phyloP scores from a whole-genome alignment of 2,329 filamentous ascomycete species.

The Leptographium flavum region DNA sequence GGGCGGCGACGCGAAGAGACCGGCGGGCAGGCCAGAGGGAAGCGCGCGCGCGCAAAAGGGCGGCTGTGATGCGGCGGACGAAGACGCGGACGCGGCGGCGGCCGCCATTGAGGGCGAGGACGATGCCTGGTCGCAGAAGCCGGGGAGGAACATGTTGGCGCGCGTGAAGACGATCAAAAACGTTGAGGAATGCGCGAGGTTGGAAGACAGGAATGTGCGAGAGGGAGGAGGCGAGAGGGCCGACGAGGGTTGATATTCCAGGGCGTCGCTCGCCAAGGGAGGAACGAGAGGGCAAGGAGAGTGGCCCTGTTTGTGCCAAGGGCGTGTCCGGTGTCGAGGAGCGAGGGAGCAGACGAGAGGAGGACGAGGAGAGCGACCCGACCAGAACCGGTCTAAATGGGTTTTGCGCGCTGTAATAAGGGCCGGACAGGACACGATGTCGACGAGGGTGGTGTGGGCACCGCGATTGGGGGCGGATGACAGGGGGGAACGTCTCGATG shows the following conservation, averaged over 20 bases:
- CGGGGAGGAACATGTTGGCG: conserved; percentile 10
- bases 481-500: too few relatives aligned
- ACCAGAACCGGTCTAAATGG: too few relatives aligned
- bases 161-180: not conserved
- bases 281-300: not conserved
- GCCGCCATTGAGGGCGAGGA: not conserved
- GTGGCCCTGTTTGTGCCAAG: too few relatives aligned
- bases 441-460: too few relatives aligned
- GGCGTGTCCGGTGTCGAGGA: too few relatives aligned
- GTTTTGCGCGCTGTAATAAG: too few relatives aligned
- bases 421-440: too few relatives aligned
- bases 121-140: conserved; percentile 11
- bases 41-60: not conserved
- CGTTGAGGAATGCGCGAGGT: not conserved
- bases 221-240: not conserved
- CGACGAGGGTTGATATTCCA: not conserved
- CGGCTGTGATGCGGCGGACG: too few relatives aligned
- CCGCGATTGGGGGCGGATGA: too few relatives aligned
- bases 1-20: conserved; percentile 38
- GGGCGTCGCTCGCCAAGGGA: not conserved
- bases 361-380: too few relatives aligned
- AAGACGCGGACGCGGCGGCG: not conserved
- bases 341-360: too few relatives aligned
- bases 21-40: conserved; percentile 1
- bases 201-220: not conserved